phyloP scores from a whole-genome alignment of 2,329 filamentous ascomycete genomes.

The Ceratocystis alfenasii region DNA sequence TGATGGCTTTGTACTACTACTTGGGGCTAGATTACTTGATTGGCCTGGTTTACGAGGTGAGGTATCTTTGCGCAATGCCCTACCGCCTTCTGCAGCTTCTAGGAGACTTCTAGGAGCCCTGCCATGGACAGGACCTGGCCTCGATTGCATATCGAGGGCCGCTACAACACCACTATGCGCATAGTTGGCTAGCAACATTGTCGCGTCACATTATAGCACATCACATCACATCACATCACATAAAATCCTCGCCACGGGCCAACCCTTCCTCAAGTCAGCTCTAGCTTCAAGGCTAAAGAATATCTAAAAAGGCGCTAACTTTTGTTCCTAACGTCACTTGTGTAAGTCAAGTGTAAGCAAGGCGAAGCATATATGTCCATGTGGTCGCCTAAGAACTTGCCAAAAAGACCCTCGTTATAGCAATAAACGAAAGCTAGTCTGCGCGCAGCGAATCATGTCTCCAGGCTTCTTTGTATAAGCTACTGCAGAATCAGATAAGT shows the following conservation, averaged over 20 bases:
- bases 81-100: not conserved
- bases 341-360: not conserved
- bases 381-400: not conserved
- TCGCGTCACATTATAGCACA: not conserved
- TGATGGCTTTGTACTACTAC: too few relatives aligned
- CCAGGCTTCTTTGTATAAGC: too few relatives aligned
- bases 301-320: not conserved
- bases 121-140: too few relatives aligned
- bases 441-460: too few relatives aligned
- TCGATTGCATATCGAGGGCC: too few relatives aligned
- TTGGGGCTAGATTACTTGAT: not conserved
- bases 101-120: too few relatives aligned
- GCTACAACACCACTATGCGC: too few relatives aligned
- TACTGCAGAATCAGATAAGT: too few relatives aligned
- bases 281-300: not conserved
- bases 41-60: not conserved
- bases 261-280: not conserved
- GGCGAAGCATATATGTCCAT: not conserved
- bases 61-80: not conserved
- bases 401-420: slow-evolving; percentile 1
- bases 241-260: not conserved
- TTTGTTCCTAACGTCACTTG: not conserved
- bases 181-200: too few relatives aligned
- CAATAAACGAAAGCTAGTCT: not conserved
- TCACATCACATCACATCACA: not conserved